Percentiles rank a stretch among this genome's conserved stretches.
These are phyloP conservation scores for Blastomyces percursus DNA, from an alignment of 2,329 filamentous ascomycete species.

Conservation along the genomic window DNA sequence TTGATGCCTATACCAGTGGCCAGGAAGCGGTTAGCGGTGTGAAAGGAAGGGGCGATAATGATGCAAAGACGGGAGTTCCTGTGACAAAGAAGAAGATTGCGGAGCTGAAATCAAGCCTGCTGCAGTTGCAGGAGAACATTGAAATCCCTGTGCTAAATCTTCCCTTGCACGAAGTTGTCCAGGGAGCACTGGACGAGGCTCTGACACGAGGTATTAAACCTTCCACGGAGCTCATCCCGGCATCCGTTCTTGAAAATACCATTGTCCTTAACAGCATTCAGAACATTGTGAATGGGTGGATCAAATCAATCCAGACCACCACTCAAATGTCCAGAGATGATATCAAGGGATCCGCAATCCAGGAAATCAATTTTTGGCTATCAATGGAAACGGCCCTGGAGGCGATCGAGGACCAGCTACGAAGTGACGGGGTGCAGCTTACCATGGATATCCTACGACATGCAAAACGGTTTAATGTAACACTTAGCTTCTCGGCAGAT, in stretches of 20 bases:
- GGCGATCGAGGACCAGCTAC: constrained; percentile 77
- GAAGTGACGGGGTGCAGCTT: constrained; percentile 76
- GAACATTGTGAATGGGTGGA: constrained; percentile 92
- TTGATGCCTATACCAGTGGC: constrained; percentile 86
- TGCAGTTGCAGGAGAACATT: constrained; percentile 92
- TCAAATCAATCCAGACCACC: constrained; percentile 94
- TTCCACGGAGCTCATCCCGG: constrained; percentile 66
- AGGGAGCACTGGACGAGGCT: constrained; percentile 71
- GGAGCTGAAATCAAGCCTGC: constrained; percentile 79
- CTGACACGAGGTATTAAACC: constrained; percentile 55
- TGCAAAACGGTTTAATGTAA: constrained; percentile 95
- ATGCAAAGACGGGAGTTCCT: constrained; percentile 87
- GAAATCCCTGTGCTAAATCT: constrained; percentile 90
- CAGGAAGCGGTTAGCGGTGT: constrained; percentile 56
- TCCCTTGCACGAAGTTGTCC: constrained; percentile 78
- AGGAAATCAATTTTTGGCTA: constrained; percentile 98
- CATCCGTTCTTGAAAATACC: constrained; percentile 70
- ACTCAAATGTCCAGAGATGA: constrained; percentile 89
- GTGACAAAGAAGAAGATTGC: constrained; percentile 97
- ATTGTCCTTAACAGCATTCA: constrained; percentile 89
- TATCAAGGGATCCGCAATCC: constrained; percentile 66
- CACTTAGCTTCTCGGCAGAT: constrained; percentile 91
- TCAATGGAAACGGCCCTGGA: constrained; percentile 93
- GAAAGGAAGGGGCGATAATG: constrained; percentile 68
- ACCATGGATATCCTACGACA: constrained; percentile 93